phyloP scores from a whole-genome alignment of 2,329 filamentous ascomycete species.

The Aspergillus ibericus region DNA sequence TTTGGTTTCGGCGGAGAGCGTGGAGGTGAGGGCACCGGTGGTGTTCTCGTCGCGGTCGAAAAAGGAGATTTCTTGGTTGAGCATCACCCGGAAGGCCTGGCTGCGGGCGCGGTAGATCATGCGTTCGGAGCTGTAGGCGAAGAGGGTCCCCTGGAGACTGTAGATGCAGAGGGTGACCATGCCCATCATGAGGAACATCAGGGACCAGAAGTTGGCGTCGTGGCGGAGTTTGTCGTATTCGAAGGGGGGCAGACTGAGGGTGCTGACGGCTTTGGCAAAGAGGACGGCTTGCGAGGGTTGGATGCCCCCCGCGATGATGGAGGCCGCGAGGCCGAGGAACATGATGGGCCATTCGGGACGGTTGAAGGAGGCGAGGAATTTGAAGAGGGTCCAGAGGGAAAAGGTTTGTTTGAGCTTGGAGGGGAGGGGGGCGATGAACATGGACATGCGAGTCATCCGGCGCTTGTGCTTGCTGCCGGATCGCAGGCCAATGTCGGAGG shows the following conservation, averaged over 20 bases:
- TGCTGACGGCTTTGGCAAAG: constrained; percentile 80
- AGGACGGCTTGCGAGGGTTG: constrained; percentile 75
- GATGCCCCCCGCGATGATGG: constrained; percentile 72
- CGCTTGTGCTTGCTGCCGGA: not conserved
- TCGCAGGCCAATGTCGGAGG: constrained; percentile 13
- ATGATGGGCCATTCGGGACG: constrained; percentile 67
- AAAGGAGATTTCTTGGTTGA: constrained; percentile 31
- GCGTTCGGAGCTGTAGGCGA: constrained; percentile 80
- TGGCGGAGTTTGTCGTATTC: constrained; percentile 59
- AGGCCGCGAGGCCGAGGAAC: constrained; percentile 68
- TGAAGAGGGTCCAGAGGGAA: constrained; percentile 69
- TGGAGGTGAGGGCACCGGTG: constrained; percentile 66
- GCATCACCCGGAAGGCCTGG: constrained; percentile 36
- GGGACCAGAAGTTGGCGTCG: constrained; percentile 76
- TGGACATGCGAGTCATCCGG: constrained; percentile 7
- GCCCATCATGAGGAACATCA: constrained; percentile 83
- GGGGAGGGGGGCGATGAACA: constrained; percentile 3
- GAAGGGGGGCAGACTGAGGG: constrained; percentile 58
- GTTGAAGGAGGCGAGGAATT: constrained; percentile 77
- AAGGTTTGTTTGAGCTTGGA: constrained; percentile 39
- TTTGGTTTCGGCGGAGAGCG: constrained; percentile 72
- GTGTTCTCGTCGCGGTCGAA: constrained; percentile 26
- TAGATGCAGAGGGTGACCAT: constrained; percentile 69
- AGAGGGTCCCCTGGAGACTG: constrained; percentile 64
- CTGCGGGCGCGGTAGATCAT: constrained; percentile 79